Base-by-base conservation (phyloP, 2,329 filamentous ascomycete genomes). In the Berkeleyomyces basicola region DNA sequence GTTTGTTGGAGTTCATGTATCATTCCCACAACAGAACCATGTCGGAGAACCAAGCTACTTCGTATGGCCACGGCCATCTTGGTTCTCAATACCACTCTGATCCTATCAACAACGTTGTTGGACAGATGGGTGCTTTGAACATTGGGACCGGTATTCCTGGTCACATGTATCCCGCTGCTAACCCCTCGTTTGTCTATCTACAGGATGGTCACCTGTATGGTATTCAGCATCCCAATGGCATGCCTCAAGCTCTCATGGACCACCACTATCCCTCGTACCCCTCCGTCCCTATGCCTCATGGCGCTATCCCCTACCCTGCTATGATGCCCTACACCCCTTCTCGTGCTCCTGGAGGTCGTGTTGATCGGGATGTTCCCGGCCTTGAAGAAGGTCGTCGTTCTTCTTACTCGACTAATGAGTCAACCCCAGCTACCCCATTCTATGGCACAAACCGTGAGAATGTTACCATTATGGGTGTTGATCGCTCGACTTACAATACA, bases 401-500 rank as follows among this genome's bases (percentile, higher is more conserved):
- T 14, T 86, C 83, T 1, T 85, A 86, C 71, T 86, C 83, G 1
- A 86, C 83, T 37, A 86, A 79, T 3, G 83, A 85, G 71, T 86
- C 83, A 6, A 80, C 82, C 36, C 80, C 83, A 2, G 80, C 83
- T 3, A 87, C 82, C 39, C 84, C 85, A 0, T 83, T 82, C 68
- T 85, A 85, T 67, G 77, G 78, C 59, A 73, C 79, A 66, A 76
- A 78, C 43, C 78, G 82, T 44, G 82, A 87, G 64, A 79, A 79
- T 68, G 81, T 79, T 49, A 79, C 81, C 49, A 77, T 75, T 46
- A 55, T 67, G n/a, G 66, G 71, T 44, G 72, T 82, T 68, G 83
- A 87, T 68, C 79, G 82, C 23, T 85, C 84, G 9, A 78, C 82
- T 42, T 87, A 85, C 70, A 84, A 81, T 10, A 84, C 83, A 0